A percentile compares a stretch with the other conserved stretches of the same genome.
Conservation (phyloP, 306 rosid species). For the Cotoneaster glaucophyllus region DNA sequence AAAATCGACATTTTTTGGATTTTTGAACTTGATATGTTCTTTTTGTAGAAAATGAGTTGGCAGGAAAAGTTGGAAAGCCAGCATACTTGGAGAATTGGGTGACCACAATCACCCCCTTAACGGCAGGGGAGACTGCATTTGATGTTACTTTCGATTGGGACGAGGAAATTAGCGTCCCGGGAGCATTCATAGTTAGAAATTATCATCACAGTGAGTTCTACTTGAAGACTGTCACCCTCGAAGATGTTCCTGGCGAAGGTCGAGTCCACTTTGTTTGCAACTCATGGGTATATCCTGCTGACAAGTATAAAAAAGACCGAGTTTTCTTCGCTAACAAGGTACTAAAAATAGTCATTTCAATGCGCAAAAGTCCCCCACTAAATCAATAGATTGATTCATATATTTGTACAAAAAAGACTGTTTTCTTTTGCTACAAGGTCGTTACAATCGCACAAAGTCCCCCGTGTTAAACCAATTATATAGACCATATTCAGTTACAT, state of each 20-base stretch:
- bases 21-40: neutral
- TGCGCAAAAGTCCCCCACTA: neutral
- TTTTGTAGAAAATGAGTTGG: conserved; percentile 36
- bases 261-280: conserved; percentile 65
- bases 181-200: conserved; percentile 64
- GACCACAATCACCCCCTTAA: conserved; percentile 31
- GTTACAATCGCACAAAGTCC: neutral
- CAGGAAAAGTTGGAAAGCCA: conserved; percentile 53
- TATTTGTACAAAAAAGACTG: neutral
- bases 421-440: neutral
- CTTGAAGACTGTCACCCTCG: conserved; percentile 55
- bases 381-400: neutral
- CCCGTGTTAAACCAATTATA: neutral
- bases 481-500: no score
- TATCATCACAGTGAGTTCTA: conserved; percentile 65
- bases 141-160: conserved; percentile 59
- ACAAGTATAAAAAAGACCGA: conserved; percentile 52
- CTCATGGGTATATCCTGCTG: conserved; percentile 78
- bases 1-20: neutral
- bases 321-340: conserved; percentile 81
- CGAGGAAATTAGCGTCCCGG: conserved; percentile 49
- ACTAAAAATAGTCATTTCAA: neutral
- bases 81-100: conserved; percentile 62
- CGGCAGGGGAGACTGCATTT: conserved; percentile 52
- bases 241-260: conserved; percentile 64